These are phyloP conservation scores for Hyphopichia homilentoma DNA, from an alignment of 805 yeast genomes.

Conservation along the genomic window DNA sequence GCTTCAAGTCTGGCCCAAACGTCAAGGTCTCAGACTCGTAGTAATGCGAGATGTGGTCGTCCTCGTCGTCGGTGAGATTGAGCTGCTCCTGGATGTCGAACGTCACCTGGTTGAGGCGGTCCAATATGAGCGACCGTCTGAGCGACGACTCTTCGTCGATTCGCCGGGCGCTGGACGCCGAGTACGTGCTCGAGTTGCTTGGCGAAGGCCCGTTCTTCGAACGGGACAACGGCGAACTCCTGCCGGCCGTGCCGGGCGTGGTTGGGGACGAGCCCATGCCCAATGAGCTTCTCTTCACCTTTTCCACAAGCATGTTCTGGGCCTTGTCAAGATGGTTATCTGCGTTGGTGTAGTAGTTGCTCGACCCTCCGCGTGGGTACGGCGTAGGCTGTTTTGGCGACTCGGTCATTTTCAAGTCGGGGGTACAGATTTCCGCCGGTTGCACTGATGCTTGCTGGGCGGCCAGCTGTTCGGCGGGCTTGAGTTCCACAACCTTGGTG, in stretches of 20 bases:
- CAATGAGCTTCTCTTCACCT: too few species aligned
- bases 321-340: not conserved
- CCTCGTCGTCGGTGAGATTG: conserved; percentile 2
- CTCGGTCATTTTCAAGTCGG: not conserved
- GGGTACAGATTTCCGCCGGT: too few species aligned
- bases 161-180: conserved; percentile 4
- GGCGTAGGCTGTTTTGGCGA: not conserved
- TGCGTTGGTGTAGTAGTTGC: too few species aligned
- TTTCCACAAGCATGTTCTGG: conserved; percentile 13
- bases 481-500: not conserved
- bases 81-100: conserved; percentile 33
- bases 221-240: too few species aligned
- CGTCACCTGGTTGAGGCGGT: conserved; percentile 36
- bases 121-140: conserved; percentile 35
- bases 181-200: not conserved
- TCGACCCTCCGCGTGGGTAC: conserved; percentile 1
- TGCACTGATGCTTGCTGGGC: not conserved
- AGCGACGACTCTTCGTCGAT: conserved; percentile 7
- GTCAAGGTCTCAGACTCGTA: not conserved
- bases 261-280: conserved; percentile 40
- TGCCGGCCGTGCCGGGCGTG: too few species aligned
- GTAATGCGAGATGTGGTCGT: not conserved
- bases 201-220: not conserved
- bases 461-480: not conserved
- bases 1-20: conserved; percentile 2